Conservation (phyloP, 2,329 filamentous ascomycete species). For the Xylariales sp. region DNA sequence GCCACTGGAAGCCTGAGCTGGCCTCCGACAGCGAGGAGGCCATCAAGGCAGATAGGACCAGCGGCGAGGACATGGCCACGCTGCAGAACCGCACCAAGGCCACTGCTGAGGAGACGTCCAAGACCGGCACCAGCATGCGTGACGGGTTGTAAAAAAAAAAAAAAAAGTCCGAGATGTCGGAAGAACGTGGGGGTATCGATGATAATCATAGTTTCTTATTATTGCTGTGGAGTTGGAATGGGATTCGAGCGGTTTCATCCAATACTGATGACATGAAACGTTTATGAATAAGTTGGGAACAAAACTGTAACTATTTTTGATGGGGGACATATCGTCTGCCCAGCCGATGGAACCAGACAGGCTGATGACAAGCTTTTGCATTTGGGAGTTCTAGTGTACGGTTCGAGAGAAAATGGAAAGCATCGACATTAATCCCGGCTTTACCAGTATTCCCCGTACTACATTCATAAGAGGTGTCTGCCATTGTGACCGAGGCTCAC, state of each 20-base stretch:
- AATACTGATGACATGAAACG: not conserved
- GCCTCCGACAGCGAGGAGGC: conserved; percentile 84
- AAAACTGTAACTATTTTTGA: too few species aligned
- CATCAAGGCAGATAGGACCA: conserved; percentile 72
- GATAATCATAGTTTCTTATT: not conserved
- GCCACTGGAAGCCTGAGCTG: conserved; percentile 81
- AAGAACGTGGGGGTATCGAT: not conserved
- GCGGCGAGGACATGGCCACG: conserved; percentile 56
- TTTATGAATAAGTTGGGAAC: not conserved
- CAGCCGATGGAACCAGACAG: not conserved
- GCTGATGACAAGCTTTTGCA: not conserved
- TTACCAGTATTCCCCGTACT: not conserved
- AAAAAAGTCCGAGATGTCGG: not conserved
- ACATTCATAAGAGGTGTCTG: conserved; percentile 8
- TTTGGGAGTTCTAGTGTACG: conserved; percentile 15
- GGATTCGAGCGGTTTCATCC: not conserved
- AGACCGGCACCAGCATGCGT: conserved; percentile 61
- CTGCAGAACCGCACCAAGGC: conserved; percentile 71
- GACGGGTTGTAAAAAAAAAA: conserved; percentile 54
- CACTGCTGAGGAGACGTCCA: conserved; percentile 60
- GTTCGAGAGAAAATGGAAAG: conserved; percentile 20
- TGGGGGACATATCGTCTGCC: not conserved
- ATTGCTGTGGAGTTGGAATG: not conserved
- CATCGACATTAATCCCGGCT: conserved; percentile 14
- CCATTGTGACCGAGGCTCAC: conserved; percentile 22